A percentile compares a stretch with the other conserved stretches of the same genome.
phyloP scores from a whole-genome alignment of 805 yeast species.

The Metschnikowia borealis region DNA sequence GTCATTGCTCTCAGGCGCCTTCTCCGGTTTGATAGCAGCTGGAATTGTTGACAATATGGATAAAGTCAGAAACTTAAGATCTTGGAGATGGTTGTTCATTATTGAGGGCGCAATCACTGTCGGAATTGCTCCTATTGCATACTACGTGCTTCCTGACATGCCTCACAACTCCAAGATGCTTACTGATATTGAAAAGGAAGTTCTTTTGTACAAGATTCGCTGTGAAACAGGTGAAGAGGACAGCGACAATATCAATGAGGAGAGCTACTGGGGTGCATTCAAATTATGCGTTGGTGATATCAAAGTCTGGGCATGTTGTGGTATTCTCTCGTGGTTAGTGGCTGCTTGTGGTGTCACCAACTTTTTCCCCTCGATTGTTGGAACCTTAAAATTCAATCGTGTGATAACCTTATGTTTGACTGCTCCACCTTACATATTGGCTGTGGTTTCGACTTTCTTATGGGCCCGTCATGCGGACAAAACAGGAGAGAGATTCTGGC shows the following conservation, averaged over 20 bases:
- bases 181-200: slow-evolving; percentile 42
- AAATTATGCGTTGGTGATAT: slow-evolving; percentile 35
- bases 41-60: slow-evolving; percentile 45
- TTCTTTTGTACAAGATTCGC: slow-evolving; percentile 38
- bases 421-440: slow-evolving; percentile 55
- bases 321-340: slow-evolving; percentile 43
- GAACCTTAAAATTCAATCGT: slow-evolving; percentile 48
- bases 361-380: slow-evolving; percentile 59
- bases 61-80: slow-evolving; percentile 13
- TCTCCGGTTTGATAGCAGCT: slow-evolving; percentile 52
- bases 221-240: slow-evolving; percentile 41
- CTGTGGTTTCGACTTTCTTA: slow-evolving; percentile 46
- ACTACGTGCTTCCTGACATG: slow-evolving; percentile 47
- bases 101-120: slow-evolving; percentile 55
- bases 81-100: slow-evolving; percentile 55
- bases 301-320: slow-evolving; percentile 47
- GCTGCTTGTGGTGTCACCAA: slow-evolving; percentile 61
- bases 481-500: slow-evolving; percentile 53
- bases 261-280: slow-evolving; percentile 37
- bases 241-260: slow-evolving; percentile 29
- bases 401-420: slow-evolving; percentile 53
- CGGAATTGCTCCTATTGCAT: slow-evolving; percentile 41
- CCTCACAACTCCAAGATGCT: slow-evolving; percentile 49
- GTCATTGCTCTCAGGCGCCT: slow-evolving; percentile 49
- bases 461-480: slow-evolving; percentile 56